phyloP scores from a whole-genome alignment of 2,329 filamentous ascomycete species.

The Sporothrix curviconia region DNA sequence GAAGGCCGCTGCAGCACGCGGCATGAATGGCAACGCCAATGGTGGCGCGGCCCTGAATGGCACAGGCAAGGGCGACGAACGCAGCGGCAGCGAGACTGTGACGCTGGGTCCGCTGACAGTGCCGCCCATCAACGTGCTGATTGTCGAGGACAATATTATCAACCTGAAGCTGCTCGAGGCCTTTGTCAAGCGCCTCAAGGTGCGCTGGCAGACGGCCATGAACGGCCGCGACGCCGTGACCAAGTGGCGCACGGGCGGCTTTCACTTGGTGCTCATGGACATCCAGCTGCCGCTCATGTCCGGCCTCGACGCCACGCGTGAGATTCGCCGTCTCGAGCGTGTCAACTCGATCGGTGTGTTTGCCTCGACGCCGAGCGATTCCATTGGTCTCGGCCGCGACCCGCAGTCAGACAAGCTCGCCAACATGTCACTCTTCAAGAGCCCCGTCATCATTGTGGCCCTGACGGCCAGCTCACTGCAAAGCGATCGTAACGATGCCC shows the following conservation, averaged over 20 bases:
- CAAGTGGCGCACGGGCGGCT: conserved; percentile 88
- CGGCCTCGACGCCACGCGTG: conserved; percentile 86
- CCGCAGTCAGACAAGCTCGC: conserved; percentile 62
- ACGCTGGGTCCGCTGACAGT: conserved; percentile 70
- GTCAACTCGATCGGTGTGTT: conserved; percentile 93
- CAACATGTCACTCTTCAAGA: conserved; percentile 74
- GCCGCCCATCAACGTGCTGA: conserved; percentile 92
- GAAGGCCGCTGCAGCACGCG: conserved; percentile 33
- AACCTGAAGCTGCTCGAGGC: conserved; percentile 89
- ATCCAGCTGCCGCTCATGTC: conserved; percentile 97
- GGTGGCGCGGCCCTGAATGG: background rate
- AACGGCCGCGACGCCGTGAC: conserved; percentile 88
- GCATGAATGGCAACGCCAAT: conserved; percentile 20
- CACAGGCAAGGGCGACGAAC: background rate
- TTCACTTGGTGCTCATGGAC: conserved; percentile 96
- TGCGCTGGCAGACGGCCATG: conserved; percentile 94
- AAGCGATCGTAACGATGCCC: conserved; percentile 87
- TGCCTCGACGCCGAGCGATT: conserved; percentile 53
- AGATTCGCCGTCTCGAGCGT: conserved; percentile 83
- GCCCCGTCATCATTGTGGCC: conserved; percentile 94
- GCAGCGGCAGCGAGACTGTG: background rate
- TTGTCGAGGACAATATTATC: conserved; percentile 98
- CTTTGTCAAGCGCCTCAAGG: conserved; percentile 92
- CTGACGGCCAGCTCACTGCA: conserved; percentile 91
- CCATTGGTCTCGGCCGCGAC: conserved; percentile 40